These are phyloP conservation scores for Cystofilobasidium macerans DNA, from an alignment of 768 basidiomycete species.

Conservation along the genomic window DNA sequence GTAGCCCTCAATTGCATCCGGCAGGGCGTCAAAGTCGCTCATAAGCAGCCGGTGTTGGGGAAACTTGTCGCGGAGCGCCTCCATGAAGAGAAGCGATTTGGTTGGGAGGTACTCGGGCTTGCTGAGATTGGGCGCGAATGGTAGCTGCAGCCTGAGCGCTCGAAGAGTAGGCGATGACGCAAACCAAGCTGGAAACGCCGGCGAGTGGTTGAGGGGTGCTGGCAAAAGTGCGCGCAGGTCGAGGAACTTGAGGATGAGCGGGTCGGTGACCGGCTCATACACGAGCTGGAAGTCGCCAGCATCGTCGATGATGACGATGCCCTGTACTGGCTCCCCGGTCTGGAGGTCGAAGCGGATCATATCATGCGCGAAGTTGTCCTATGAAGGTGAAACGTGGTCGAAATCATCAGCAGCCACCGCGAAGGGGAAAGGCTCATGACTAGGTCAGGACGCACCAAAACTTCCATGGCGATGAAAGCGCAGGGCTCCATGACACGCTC, in stretches of 20 bases:
- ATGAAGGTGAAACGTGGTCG: conserved; percentile 9
- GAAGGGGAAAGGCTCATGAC: background rate
- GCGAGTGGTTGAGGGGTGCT: conserved; percentile 45
- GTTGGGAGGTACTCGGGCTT: conserved; percentile 85
- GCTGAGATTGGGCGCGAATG: conserved; percentile 83
- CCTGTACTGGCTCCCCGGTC: conserved; percentile 68
- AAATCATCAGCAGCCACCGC: background rate
- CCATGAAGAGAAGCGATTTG: conserved; percentile 70
- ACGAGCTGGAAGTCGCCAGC: conserved; percentile 72
- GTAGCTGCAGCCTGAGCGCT: conserved; percentile 55
- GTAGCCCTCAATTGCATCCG: conserved; percentile 67
- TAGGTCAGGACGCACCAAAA: conserved; percentile 57
- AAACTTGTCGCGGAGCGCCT: conserved; percentile 68
- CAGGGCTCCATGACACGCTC: conserved; percentile 67
- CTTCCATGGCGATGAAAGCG: conserved; percentile 89
- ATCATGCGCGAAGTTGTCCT: conserved; percentile 98
- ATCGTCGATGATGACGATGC: conserved; percentile 62
- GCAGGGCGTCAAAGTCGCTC: conserved; percentile 80
- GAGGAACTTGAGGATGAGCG: conserved; percentile 68
- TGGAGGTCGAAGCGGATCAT: conserved; percentile 76
- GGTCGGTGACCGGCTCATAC: conserved; percentile 74
- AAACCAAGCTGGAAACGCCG: conserved; percentile 45
- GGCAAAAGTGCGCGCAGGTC: conserved; percentile 43
- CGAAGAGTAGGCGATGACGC: conserved; percentile 43
- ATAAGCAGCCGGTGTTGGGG: conserved; percentile 88